Percentiles rank a stretch among this genome's conserved stretches.
Evolutionary conservation across 2,329 filamentous ascomycete genomes (phyloP).

Genomic region (Diplodia corticola): DNA sequence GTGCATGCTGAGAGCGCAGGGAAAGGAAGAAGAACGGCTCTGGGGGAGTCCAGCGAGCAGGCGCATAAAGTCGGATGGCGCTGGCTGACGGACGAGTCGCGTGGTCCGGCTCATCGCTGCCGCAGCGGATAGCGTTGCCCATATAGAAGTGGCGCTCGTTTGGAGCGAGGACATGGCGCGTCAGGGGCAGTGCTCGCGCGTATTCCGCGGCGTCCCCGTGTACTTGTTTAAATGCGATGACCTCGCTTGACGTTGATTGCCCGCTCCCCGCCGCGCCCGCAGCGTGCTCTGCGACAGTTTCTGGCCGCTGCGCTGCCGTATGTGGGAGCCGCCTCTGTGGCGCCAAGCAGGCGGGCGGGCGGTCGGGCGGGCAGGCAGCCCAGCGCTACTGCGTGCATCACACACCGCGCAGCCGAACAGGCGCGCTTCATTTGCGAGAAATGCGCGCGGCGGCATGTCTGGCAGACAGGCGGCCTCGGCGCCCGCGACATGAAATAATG

Average conservation of each 20-base stretch:
- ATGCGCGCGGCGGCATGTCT: conserved; percentile 25
- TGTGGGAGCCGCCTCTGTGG: background rate
- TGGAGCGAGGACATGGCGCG: conserved; percentile 21
- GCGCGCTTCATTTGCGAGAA: conserved; percentile 18
- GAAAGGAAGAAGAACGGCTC: background rate
- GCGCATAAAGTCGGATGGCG: conserved; percentile 17
- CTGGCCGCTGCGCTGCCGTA: background rate
- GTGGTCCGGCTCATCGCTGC: conserved; percentile 18
- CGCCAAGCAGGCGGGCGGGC: background rate
- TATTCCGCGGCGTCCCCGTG: conserved; percentile 15
- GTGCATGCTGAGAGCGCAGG: conserved; percentile 19
- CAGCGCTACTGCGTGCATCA: background rate
- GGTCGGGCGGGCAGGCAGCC: background rate
- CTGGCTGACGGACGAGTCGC: conserved; percentile 14
- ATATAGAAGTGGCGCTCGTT: conserved; percentile 20
- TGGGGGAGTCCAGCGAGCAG: conserved; percentile 3
- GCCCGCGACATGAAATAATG: conserved; percentile 23
- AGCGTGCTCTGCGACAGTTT: background rate
- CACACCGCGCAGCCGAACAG: background rate
- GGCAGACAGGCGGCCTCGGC: conserved; percentile 43
- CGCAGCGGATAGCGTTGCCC: conserved; percentile 10
- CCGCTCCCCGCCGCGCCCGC: background rate
- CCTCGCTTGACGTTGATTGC: conserved; percentile 4
- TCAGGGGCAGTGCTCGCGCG: conserved; percentile 22
- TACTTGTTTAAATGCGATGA: conserved; percentile 15